A percentile compares a stretch with the other conserved stretches of the same genome.
Evolutionary conservation across 169 alveolate genomes (phyloP).

Genomic region (Amoebophrya sp.): DNA sequence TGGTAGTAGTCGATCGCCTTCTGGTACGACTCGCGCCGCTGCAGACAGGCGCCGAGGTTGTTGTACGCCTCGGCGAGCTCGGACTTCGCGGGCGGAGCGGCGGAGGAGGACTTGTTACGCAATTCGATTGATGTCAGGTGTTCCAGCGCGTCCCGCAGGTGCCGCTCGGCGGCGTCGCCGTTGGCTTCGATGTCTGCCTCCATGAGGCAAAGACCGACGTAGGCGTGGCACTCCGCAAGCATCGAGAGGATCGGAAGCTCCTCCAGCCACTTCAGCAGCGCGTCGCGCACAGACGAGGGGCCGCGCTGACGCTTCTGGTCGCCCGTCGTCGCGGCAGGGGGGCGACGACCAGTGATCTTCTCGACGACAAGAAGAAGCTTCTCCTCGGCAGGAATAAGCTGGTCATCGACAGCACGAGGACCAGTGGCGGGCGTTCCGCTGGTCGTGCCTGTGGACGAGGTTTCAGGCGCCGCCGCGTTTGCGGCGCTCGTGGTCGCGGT

Average conservation of each 20-base stretch:
- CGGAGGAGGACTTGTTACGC: too few species aligned
- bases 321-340: not conserved
- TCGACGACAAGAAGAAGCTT: not conserved
- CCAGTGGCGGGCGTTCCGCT: too few species aligned
- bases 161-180: too few species aligned
- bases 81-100: too few species aligned
- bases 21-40: not conserved
- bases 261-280: not conserved
- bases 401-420: too few species aligned
- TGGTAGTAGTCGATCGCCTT: not conserved
- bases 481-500: too few species aligned
- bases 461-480: too few species aligned
- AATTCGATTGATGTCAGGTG: too few species aligned
- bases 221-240: not conserved
- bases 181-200: too few species aligned
- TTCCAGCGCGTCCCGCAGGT: too few species aligned
- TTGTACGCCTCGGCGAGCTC: not conserved
- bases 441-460: too few species aligned
- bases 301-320: not conserved
- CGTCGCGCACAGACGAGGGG: not conserved
- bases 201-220: not conserved
- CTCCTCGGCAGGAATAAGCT: too few species aligned
- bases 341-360: not conserved
- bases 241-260: not conserved
- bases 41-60: not conserved